These are phyloP conservation scores for Canariomyces notabilis DNA, from an alignment of 2,329 filamentous ascomycete species.

Conservation along the genomic window DNA sequence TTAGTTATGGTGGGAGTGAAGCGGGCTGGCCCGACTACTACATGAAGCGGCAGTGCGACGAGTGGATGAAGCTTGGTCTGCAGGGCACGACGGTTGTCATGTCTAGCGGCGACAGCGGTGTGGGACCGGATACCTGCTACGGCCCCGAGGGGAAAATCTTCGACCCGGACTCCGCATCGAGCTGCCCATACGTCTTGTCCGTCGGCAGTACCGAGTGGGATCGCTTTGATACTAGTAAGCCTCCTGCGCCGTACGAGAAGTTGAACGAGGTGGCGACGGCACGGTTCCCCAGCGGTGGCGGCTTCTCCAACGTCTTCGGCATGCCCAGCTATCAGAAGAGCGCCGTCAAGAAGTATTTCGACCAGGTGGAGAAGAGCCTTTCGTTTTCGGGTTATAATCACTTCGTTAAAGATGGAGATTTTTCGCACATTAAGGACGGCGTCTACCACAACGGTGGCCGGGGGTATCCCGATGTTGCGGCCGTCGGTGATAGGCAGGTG, in stretches of 20 bases:
- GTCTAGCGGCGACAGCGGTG: slow-evolving; percentile 41
- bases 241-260: not conserved
- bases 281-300: slow-evolving; percentile 39
- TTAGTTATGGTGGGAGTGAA: slow-evolving; percentile 51
- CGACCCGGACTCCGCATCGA: slow-evolving; percentile 38
- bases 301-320: slow-evolving; percentile 43
- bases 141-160: slow-evolving; percentile 39
- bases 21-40: slow-evolving; percentile 44
- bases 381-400: not conserved
- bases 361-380: not conserved
- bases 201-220: slow-evolving; percentile 14
- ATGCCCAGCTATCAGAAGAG: slow-evolving; percentile 39
- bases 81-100: slow-evolving; percentile 47
- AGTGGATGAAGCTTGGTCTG: slow-evolving; percentile 54
- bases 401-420: too few relatives aligned
- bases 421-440: too few relatives aligned
- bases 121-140: slow-evolving; percentile 45
- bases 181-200: slow-evolving; percentile 35
- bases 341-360: slow-evolving; percentile 39
- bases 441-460: slow-evolving; percentile 4
- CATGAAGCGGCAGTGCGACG: slow-evolving; percentile 47
- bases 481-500: slow-evolving; percentile 8
- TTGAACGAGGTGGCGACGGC: slow-evolving; percentile 12
- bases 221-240: too few relatives aligned
- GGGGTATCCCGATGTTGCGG: slow-evolving; percentile 14